Evolutionary conservation across 306 rosid genomes (phyloP), one percentile per base, ranked within the genome.

Genomic region (Amphicarpaea edgeworthii): DNA sequence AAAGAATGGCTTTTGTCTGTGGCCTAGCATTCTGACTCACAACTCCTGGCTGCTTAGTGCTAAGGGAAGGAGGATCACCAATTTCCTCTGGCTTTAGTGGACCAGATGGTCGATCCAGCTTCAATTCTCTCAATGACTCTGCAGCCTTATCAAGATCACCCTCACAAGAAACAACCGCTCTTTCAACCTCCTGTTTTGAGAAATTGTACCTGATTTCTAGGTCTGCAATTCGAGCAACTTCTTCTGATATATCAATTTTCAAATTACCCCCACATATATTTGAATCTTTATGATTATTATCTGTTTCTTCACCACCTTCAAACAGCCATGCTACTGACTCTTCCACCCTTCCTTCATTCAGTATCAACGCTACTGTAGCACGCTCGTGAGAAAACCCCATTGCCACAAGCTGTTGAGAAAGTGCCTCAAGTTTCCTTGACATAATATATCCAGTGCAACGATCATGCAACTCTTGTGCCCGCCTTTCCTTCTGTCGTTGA

Each of bases 201-300:
- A 89, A 93, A 60, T 77, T 67, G 53, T 72, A 89, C 71, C 82
- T 85, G 34, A 75, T 69, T 75, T 86, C 97, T 75, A 93, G 17
- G 73, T 84, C 93, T 42, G 91, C 83, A 72, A 91, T 86, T 54
- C 51, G 89, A 34, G 90, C 88, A 75, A 93, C 85, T 79, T 93
- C 98, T 69, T 93, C 97, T 42, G 97, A 89, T 88, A 93, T 91
- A 85, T 93, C 97, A 62, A 93, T 90, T 84, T 91, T 93, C 81
- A 93, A 70, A 84, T 78, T 85, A 40, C 72, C 79, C 41, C 83
- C 89, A 51, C 82, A 79, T 47, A 71, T 68, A 30, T 63, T 83
- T 73, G 77, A 83, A 81, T 84, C 88, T 59, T 62, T 81, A 28
- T 80, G 78, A 46, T 59, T 70, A 46, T 59, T 70, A 64, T 82